Evolutionary conservation across 345 rosid species (phyloP).

Genomic region (Moringa oleifera): DNA sequence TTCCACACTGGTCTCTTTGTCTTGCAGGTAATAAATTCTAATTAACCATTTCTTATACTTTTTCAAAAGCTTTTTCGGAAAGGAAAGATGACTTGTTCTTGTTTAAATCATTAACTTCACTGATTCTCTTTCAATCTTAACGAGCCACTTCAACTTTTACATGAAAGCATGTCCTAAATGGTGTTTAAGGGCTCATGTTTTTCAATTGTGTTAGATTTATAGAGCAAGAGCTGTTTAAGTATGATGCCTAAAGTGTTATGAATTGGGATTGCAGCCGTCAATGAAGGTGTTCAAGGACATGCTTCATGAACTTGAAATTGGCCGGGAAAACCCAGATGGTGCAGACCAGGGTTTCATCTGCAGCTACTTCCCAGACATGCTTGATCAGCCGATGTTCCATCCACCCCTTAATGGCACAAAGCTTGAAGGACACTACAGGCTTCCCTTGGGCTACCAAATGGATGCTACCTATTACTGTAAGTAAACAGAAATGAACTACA

Average conservation of each 20-base stretch:
- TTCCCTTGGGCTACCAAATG: conserved; percentile 97
- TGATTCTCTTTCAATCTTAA: too few relatives aligned
- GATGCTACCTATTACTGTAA: conserved; percentile 92
- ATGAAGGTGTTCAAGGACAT: conserved; percentile 60
- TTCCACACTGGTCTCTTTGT: conserved; percentile 98
- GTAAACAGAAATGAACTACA: conserved; percentile 13
- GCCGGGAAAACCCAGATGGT: conserved; percentile 76
- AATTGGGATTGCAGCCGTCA: conserved; percentile 54
- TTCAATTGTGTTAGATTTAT: too few relatives aligned
- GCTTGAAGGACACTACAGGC: conserved; percentile 70
- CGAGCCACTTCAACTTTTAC: too few relatives aligned
- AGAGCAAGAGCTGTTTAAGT: too few relatives aligned
- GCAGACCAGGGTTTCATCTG: conserved; percentile 96
- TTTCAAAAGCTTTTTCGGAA: not conserved
- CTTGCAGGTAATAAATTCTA: conserved; percentile 46
- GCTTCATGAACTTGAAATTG: conserved; percentile 58
- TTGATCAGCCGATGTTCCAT: conserved; percentile 68
- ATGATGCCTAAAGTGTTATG: not conserved
- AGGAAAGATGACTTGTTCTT: too few relatives aligned
- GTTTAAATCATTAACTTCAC: too few relatives aligned
- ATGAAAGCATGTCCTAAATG: too few relatives aligned
- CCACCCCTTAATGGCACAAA: conserved; percentile 50
- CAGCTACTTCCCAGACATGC: conserved; percentile 82
- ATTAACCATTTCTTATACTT: not conserved
- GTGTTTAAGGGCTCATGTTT: too few relatives aligned